Conservation (phyloP, 257 asterid species). For the Gentiana dahurica region DNA sequence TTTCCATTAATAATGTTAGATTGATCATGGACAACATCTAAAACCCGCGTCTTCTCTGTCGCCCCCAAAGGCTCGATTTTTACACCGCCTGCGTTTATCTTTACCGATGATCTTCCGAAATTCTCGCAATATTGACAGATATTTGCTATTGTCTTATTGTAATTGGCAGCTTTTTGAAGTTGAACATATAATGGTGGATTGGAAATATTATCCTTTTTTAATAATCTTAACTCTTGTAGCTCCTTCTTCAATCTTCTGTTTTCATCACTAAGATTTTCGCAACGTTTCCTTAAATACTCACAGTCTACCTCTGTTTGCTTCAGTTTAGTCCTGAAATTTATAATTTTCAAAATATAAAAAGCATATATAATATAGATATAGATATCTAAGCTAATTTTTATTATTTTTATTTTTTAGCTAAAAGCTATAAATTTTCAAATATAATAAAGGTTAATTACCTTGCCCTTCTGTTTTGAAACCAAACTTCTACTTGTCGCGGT, state of each 20-base stretch:
- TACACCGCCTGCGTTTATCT: conserved; percentile 2
- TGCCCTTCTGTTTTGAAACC: conserved; percentile 95
- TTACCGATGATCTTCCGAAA: not conserved
- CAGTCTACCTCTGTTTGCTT: conserved; percentile 74
- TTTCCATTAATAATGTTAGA: not conserved
- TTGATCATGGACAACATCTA: conserved; percentile 2
- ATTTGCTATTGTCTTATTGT: not conserved
- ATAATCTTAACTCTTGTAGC: conserved; percentile 36
- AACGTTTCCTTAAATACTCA: conserved; percentile 53
- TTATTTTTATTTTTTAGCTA: too few species aligned
- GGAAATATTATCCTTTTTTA: conserved; percentile 10
- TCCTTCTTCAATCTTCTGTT: conserved; percentile 49
- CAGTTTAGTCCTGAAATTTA: conserved; percentile 51
- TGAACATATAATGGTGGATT: conserved; percentile 7
- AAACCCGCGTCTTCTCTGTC: not conserved
- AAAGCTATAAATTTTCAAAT: too few species aligned
- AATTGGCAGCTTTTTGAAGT: conserved; percentile 2
- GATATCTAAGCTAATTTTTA: too few species aligned
- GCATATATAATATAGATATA: too few species aligned
- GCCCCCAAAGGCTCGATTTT: not conserved
- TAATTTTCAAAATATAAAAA: too few species aligned
- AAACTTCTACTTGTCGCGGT: conserved; percentile 93
- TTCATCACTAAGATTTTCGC: conserved; percentile 45
- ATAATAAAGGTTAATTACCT: conserved; percentile 24
- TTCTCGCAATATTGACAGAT: conserved; percentile 17